phyloP scores from a whole-genome alignment of 441 rosid species.

The Gossypium gossypioides region DNA sequence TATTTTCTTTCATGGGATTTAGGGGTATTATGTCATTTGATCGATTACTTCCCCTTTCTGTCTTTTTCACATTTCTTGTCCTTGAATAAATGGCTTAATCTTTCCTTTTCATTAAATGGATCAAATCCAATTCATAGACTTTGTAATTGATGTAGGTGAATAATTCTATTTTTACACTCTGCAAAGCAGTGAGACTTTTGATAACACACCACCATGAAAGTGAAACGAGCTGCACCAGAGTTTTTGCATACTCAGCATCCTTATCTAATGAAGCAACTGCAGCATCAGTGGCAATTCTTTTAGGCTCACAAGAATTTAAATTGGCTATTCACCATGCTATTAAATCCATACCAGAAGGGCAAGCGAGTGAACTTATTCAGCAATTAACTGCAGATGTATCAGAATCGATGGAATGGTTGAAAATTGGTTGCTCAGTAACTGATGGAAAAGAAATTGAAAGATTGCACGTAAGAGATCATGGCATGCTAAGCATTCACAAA shows the following conservation, averaged over 20 bases:
- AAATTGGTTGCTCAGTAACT: slow-evolving; percentile 26
- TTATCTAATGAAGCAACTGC: slow-evolving; percentile 30
- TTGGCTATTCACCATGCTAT: slow-evolving; percentile 47
- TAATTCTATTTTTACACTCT: slow-evolving; percentile 50
- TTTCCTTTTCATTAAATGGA: slow-evolving; percentile 1
- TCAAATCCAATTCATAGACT: slow-evolving; percentile 5
- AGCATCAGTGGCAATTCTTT: slow-evolving; percentile 41
- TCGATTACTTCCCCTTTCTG: slow-evolving; percentile 11
- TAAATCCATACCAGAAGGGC: slow-evolving; percentile 79
- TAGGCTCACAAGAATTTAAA: slow-evolving; percentile 50
- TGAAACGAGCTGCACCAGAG: slow-evolving; percentile 19
- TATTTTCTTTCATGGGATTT: neutral
- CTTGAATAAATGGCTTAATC: neutral
- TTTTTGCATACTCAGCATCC: slow-evolving; percentile 16
- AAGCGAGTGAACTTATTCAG: slow-evolving; percentile 57
- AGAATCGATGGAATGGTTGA: slow-evolving; percentile 64
- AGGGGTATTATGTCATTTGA: slow-evolving; percentile 6
- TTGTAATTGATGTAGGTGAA: slow-evolving; percentile 50
- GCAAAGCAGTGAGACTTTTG: slow-evolving; percentile 61
- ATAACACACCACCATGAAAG: slow-evolving; percentile 23
- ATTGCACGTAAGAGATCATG: slow-evolving; percentile 15
- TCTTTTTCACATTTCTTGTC: slow-evolving; percentile 1
- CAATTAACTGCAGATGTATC: slow-evolving; percentile 52
- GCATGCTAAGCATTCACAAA: slow-evolving; percentile 19
- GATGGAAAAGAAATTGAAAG: slow-evolving; percentile 28